Evolutionary conservation across 108 stramenopile genomes (phyloP).

Genomic region (Skeletonema marinoi): DNA sequence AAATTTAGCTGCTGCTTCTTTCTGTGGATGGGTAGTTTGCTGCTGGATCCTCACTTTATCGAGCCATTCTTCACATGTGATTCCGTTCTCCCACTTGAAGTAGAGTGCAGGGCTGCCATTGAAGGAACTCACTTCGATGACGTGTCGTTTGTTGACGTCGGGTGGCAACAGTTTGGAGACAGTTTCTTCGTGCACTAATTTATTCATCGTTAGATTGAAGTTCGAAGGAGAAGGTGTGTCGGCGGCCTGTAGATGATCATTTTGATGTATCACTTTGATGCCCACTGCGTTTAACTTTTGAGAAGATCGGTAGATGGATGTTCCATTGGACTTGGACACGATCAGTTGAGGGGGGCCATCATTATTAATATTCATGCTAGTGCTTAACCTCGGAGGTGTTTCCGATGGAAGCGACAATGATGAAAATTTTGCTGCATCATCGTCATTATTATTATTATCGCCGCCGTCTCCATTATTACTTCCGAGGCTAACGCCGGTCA

Average conservation of each 20-base stretch:
- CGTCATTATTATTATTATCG: not conserved
- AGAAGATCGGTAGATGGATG: conserved; percentile 8
- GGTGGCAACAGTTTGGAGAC: conserved; percentile 1
- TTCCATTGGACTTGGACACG: not conserved
- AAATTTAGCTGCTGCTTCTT: not conserved
- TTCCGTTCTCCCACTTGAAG: conserved; percentile 30
- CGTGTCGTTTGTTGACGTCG: not conserved
- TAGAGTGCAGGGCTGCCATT: conserved; percentile 3
- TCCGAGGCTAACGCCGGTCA: too few species aligned
- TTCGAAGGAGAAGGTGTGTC: too few species aligned
- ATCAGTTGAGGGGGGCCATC: not conserved
- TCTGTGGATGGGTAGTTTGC: not conserved
- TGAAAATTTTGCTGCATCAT: not conserved
- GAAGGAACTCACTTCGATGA: conserved; percentile 2
- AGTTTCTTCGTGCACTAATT: conserved; percentile 4
- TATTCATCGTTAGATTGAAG: not conserved
- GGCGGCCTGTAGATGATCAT: not conserved
- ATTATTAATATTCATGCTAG: not conserved
- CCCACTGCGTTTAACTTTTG: not conserved
- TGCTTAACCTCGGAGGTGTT: not conserved
- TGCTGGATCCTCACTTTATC: not conserved
- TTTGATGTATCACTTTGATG: not conserved
- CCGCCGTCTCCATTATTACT: too few species aligned
- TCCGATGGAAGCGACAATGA: not conserved
- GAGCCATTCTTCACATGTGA: conserved; percentile 21